Percentiles rank a stretch among this genome's conserved stretches.
phyloP scores from a whole-genome alignment of 169 alveolate genomes.

The Plasmodium ovale region DNA sequence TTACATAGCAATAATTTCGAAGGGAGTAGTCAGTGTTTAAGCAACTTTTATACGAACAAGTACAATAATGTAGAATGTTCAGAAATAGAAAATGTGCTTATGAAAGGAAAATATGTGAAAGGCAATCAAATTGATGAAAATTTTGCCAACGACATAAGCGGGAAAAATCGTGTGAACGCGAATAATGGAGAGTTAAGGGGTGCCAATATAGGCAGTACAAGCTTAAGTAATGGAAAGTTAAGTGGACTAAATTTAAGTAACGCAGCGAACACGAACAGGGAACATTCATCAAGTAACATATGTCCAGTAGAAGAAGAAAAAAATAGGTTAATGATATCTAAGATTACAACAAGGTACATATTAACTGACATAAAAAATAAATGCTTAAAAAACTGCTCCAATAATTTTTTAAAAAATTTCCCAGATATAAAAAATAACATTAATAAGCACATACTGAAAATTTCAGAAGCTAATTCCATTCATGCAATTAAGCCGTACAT shows the following conservation, averaged over 20 bases:
- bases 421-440: slow-evolving; percentile 17
- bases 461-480: slow-evolving; percentile 25
- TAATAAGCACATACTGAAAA: slow-evolving; percentile 32
- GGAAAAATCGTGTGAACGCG: no score
- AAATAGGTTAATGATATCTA: slow-evolving; percentile 26
- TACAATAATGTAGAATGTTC: neutral
- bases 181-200: no score
- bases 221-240: neutral
- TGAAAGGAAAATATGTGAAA: neutral
- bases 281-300: neutral
- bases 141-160: neutral
- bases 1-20: neutral
- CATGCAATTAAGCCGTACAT: slow-evolving; percentile 26
- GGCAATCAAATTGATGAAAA: neutral
- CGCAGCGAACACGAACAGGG: neutral
- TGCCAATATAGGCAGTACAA: no score
- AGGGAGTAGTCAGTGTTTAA: neutral
- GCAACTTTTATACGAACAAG: neutral
- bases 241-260: neutral
- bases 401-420: slow-evolving; percentile 29
- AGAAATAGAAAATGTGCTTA: neutral
- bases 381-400: slow-evolving; percentile 42
- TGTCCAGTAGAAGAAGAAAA: slow-evolving; percentile 8
- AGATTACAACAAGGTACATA: slow-evolving; percentile 43
- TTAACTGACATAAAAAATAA: slow-evolving; percentile 32